Evolutionary conservation across 176 grass and related monocot species (phyloP).

Genomic region (Aegilops sharonensis): DNA sequence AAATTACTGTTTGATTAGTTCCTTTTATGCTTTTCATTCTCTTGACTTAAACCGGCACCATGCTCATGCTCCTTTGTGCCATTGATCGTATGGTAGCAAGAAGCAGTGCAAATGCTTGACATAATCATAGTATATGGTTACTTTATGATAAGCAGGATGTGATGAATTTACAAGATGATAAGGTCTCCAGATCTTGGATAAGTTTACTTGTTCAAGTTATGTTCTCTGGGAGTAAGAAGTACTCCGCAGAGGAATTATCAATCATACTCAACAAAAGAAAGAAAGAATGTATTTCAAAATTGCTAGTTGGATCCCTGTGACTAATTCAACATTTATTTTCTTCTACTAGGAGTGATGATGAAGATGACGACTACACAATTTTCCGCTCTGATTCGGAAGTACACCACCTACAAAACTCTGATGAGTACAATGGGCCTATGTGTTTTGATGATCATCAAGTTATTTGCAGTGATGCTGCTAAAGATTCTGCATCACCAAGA

Average conservation of each 20-base stretch:
- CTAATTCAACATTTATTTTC: conserved; percentile 34
- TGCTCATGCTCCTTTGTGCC: not conserved
- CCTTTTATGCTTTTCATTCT: conserved; percentile 5
- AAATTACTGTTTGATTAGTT: not conserved
- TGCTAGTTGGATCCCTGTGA: conserved; percentile 14
- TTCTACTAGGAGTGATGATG: conserved; percentile 83
- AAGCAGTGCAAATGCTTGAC: not conserved
- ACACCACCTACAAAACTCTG: conserved; percentile 44
- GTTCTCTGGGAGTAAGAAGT: not conserved
- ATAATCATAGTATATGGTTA: conserved; percentile 3
- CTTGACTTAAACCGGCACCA: not conserved
- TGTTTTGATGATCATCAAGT: conserved; percentile 54
- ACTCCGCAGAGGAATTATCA: conserved; percentile 2
- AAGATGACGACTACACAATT: conserved; percentile 75
- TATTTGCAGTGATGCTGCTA: conserved; percentile 39
- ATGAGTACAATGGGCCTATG: conserved; percentile 63
- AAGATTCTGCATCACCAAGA: conserved; percentile 47
- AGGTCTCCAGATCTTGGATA: not conserved
- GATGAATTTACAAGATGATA: not conserved
- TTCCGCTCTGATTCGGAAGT: conserved; percentile 57
- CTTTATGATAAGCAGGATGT: not conserved
- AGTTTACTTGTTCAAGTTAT: not conserved
- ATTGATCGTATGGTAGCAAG: not conserved
- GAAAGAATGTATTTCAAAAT: not conserved
- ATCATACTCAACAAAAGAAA: conserved; percentile 24